Conservation (phyloP, 192 early-diverging fungal genomes). For the Martensiomyces pterosporus region DNA sequence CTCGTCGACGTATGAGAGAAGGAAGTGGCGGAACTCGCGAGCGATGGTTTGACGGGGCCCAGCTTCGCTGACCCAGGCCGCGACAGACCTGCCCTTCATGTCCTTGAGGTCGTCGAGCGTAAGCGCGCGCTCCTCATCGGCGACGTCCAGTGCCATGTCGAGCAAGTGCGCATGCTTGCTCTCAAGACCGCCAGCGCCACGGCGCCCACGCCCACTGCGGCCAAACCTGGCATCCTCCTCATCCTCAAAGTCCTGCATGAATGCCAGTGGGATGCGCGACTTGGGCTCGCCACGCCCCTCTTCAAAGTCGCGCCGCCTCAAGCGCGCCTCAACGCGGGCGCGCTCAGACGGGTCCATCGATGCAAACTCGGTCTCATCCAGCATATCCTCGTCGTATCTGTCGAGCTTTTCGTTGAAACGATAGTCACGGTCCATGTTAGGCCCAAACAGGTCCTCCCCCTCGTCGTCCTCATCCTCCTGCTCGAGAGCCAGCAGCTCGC, state of each 20-base stretch:
- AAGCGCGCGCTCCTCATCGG: conserved; percentile 64
- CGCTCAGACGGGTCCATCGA: conserved; percentile 68
- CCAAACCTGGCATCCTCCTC: conserved; percentile 35
- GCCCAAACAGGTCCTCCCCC: conserved; percentile 91
- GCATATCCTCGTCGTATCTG: conserved; percentile 71
- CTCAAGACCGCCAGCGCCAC: conserved; percentile 7
- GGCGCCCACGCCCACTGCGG: conserved; percentile 8
- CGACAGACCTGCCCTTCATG: conserved; percentile 74
- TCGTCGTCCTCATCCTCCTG: conserved; percentile 73
- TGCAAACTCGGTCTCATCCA: conserved; percentile 81
- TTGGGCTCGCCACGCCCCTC: conserved; percentile 49
- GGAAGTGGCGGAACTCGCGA: conserved; percentile 84
- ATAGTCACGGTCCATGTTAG: conserved; percentile 85
- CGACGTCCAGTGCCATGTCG: conserved; percentile 56
- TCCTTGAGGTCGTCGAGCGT: conserved; percentile 76
- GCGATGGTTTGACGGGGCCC: conserved; percentile 78
- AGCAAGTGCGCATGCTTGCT: conserved; percentile 49
- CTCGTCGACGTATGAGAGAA: conserved; percentile 81
- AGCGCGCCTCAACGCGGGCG: conserved; percentile 67
- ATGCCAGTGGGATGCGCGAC: conserved; percentile 76
- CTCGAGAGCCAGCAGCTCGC: conserved; percentile 33
- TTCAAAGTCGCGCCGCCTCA: conserved; percentile 77
- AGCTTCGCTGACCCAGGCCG: conserved; percentile 83
- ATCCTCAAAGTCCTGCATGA: conserved; percentile 79
- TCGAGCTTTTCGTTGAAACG: conserved; percentile 65